These are phyloP conservation scores for Trichophyton schoenleinii DNA, from an alignment of 2,329 filamentous ascomycete genomes.

Conservation along the genomic window DNA sequence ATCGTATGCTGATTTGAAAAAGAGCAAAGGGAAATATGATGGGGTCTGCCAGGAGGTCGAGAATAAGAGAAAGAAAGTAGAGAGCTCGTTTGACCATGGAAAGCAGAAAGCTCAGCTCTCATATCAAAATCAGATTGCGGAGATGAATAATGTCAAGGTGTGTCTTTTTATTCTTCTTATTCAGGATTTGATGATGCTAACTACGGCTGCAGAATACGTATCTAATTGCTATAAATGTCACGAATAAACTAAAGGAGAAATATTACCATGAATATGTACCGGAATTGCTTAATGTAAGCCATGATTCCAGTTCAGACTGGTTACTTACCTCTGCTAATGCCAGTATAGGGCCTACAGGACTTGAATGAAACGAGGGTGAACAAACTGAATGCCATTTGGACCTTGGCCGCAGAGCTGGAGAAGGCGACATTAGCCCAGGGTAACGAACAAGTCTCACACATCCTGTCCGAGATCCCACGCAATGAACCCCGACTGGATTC, in stretches of 20 bases:
- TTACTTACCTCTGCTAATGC: not conserved
- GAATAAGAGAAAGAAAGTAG: conserved; percentile 83
- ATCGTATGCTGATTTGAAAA: conserved; percentile 73
- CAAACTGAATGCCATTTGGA: conserved; percentile 79
- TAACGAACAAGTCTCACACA: conserved; percentile 56
- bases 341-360: conserved; percentile 58
- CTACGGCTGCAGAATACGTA: conserved; percentile 60
- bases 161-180: not conserved
- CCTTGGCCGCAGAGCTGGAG: conserved; percentile 65
- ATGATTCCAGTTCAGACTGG: conserved; percentile 13
- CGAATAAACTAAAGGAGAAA: conserved; percentile 92
- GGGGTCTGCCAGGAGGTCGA: conserved; percentile 88
- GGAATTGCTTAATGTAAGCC: conserved; percentile 68
- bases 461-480: conserved; percentile 68
- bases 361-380: conserved; percentile 77
- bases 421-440: conserved; percentile 64
- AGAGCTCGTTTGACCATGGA: conserved; percentile 72
- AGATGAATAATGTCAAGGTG: conserved; percentile 89
- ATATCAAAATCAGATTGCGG: conserved; percentile 81
- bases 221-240: conserved; percentile 87
- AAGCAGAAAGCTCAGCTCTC: conserved; percentile 82
- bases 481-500: conserved; percentile 85
- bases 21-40: conserved; percentile 89
- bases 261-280: conserved; percentile 97
- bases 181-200: not conserved